Percentiles rank a stretch among this genome's conserved stretches.
These are phyloP conservation scores for Geotrichum cucujoidarum DNA, from an alignment of 1,139 yeast genomes.

Conservation along the genomic window DNA sequence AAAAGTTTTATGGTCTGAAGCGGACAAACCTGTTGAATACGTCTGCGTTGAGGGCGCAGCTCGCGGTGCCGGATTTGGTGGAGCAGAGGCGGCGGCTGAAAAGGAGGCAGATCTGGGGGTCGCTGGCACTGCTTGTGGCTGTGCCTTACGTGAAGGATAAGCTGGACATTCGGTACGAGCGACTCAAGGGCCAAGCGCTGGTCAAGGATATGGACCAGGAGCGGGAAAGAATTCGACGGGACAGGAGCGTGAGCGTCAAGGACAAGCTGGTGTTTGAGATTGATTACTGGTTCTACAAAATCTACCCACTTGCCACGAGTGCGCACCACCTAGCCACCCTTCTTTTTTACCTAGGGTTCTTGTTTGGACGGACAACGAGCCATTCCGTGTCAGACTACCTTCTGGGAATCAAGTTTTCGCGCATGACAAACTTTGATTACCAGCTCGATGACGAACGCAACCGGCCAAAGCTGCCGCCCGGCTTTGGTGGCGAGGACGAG, in stretches of 20 bases:
- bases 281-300: conserved; percentile 48
- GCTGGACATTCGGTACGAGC: conserved; percentile 60
- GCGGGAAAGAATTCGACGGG: conserved; percentile 31
- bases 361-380: conserved; percentile 57
- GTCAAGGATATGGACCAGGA: conserved; percentile 45
- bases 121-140: conserved; percentile 61
- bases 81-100: conserved; percentile 56
- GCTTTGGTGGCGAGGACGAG: conserved; percentile 17
- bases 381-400: conserved; percentile 61
- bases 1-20: conserved; percentile 86
- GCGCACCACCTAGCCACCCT: conserved; percentile 49
- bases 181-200: conserved; percentile 54
- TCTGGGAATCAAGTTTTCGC: conserved; percentile 62
- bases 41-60: conserved; percentile 28
- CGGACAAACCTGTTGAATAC: conserved; percentile 43
- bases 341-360: conserved; percentile 57
- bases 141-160: conserved; percentile 67
- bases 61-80: conserved; percentile 44
- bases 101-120: conserved; percentile 49
- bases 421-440: conserved; percentile 62
- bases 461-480: neutral
- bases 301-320: conserved; percentile 59
- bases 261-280: conserved; percentile 30
- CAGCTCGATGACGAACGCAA: conserved; percentile 37
- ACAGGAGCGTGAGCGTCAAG: conserved; percentile 20